phyloP scores from a whole-genome alignment of 2,329 filamentous ascomycete genomes.

The Monilinia fructicola region DNA sequence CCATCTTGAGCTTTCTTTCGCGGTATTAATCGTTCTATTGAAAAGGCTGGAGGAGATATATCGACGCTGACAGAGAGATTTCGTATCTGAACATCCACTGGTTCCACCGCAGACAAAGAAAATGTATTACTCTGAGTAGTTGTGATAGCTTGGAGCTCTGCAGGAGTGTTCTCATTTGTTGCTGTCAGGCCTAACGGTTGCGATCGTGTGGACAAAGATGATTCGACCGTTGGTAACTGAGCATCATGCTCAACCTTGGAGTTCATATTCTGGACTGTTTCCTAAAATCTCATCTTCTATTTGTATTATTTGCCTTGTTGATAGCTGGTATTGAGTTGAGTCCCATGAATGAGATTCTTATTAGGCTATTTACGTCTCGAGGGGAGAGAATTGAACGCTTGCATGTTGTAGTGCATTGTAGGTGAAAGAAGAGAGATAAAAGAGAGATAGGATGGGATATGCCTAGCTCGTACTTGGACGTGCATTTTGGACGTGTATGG shows the following conservation, averaged over 20 bases:
- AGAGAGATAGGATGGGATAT: conserved; percentile 8
- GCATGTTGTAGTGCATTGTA: neutral
- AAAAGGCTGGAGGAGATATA: conserved; percentile 54
- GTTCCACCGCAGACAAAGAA: conserved; percentile 51
- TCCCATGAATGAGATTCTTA: neutral
- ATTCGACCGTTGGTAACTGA: neutral
- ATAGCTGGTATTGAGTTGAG: neutral
- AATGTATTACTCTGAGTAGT: conserved; percentile 35
- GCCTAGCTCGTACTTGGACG: neutral
- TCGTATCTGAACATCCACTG: conserved; percentile 55
- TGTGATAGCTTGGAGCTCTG: conserved; percentile 23
- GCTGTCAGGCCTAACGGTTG: neutral
- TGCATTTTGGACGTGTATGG: neutral
- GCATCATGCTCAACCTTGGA: neutral
- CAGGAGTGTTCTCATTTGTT: conserved; percentile 4
- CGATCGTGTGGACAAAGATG: conserved; percentile 2
- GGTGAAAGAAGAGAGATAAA: neutral
- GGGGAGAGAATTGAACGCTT: too few species aligned
- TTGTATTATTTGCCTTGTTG: neutral
- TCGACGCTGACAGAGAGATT: conserved; percentile 57
- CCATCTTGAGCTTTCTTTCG: conserved; percentile 38
- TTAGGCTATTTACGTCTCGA: too few species aligned
- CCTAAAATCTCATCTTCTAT: neutral
- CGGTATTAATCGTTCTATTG: conserved; percentile 44
- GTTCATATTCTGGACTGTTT: neutral